These are phyloP conservation scores for Claviceps humidiphila DNA, from an alignment of 2,329 filamentous ascomycete species.

Conservation along the genomic window DNA sequence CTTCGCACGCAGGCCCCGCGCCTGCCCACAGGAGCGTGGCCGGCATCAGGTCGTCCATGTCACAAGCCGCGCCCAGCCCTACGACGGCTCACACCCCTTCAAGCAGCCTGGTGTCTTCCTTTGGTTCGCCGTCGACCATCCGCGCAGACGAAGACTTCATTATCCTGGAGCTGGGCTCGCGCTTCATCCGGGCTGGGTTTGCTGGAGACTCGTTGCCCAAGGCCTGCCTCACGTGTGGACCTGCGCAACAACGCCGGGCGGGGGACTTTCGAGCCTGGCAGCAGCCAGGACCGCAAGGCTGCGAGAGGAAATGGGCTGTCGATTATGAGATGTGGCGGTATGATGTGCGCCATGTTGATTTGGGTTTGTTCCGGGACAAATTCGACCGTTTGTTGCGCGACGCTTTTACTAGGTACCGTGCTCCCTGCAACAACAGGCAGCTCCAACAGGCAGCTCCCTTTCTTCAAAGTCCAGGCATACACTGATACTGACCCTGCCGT, in stretches of 20 bases:
- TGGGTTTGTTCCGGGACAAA: slow-evolving; percentile 74
- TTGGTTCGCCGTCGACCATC: slow-evolving; percentile 47
- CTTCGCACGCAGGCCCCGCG: slow-evolving; percentile 27
- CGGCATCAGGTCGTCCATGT: slow-evolving; percentile 36
- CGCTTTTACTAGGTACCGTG: slow-evolving; percentile 58
- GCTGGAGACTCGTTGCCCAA: slow-evolving; percentile 74
- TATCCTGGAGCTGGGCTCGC: slow-evolving; percentile 69
- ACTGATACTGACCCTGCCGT: not conserved
- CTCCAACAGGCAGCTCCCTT: not conserved
- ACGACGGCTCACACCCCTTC: slow-evolving; percentile 49
- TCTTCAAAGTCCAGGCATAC: not conserved
- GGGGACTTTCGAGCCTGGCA: slow-evolving; percentile 72
- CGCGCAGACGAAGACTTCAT: slow-evolving; percentile 72
- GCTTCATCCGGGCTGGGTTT: slow-evolving; percentile 71
- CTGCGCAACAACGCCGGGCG: slow-evolving; percentile 60
- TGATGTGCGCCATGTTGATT: slow-evolving; percentile 59
- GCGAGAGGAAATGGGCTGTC: slow-evolving; percentile 44
- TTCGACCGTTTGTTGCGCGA: slow-evolving; percentile 72
- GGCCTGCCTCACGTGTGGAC: slow-evolving; percentile 54
- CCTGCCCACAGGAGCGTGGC: slow-evolving; percentile 46
- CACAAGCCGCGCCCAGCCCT: slow-evolving; percentile 19
- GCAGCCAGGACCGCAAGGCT: slow-evolving; percentile 29
- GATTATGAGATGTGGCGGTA: slow-evolving; percentile 65
- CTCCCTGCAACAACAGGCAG: not conserved
- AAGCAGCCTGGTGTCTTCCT: slow-evolving; percentile 38